These are phyloP conservation scores for Coemansia interrupta DNA, from an alignment of 192 early-diverging fungal species.

Conservation along the genomic window DNA sequence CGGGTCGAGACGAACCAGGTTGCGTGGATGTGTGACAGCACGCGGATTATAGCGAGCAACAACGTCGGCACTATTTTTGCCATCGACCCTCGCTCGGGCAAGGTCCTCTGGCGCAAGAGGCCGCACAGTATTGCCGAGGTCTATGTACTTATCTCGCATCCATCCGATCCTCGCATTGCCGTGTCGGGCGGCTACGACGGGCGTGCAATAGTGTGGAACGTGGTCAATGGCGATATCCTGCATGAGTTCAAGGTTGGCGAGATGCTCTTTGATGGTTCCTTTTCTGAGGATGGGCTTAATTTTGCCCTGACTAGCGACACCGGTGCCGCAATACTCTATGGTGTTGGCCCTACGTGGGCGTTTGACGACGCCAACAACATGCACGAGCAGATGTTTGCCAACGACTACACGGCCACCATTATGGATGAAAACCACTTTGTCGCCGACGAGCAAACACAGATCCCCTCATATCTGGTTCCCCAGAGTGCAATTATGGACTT, in stretches of 20 bases:
- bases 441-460: constrained; percentile 68
- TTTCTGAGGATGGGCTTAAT: constrained; percentile 68
- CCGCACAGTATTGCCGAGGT: constrained; percentile 55
- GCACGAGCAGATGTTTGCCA: constrained; percentile 74
- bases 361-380: constrained; percentile 48
- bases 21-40: constrained; percentile 70
- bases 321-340: constrained; percentile 70
- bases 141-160: constrained; percentile 75
- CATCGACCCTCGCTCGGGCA: constrained; percentile 64
- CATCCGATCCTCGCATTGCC: constrained; percentile 63
- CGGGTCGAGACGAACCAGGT: constrained; percentile 57
- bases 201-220: constrained; percentile 77
- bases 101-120: constrained; percentile 41
- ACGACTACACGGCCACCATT: constrained; percentile 68
- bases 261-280: constrained; percentile 67
- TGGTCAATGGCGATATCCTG: constrained; percentile 56
- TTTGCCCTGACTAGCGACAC: constrained; percentile 72
- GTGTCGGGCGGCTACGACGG: constrained; percentile 84
- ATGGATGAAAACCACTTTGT: constrained; percentile 64
- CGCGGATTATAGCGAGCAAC: constrained; percentile 62
- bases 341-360: constrained; percentile 55
- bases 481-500: constrained; percentile 61
- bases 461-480: constrained; percentile 64
- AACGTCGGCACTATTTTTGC: constrained; percentile 66
- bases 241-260: constrained; percentile 55